phyloP scores from a whole-genome alignment of 495 filamentous ascomycete genomes.

The Trichocladium uniseriatum region DNA sequence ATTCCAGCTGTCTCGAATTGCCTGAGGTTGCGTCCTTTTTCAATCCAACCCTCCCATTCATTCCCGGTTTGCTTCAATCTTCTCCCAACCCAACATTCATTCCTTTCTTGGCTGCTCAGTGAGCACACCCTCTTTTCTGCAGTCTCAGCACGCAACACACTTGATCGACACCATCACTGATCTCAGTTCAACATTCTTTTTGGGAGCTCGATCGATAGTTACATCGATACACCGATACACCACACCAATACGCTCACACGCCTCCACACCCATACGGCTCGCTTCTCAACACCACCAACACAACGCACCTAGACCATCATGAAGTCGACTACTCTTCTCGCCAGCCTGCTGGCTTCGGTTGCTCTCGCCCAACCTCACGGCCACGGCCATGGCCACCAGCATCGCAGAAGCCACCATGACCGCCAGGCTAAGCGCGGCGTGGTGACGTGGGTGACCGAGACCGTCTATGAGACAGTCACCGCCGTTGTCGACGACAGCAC shows the following conservation, averaged over 20 bases:
- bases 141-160: background rate
- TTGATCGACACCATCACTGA: background rate
- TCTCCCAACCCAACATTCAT: slow-evolving; percentile 25
- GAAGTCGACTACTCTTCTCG: slow-evolving; percentile 38
- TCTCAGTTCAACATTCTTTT: background rate
- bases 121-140: slow-evolving; percentile 19
- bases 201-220: background rate
- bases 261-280: too few relatives aligned
- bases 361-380: slow-evolving; percentile 37
- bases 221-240: background rate
- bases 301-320: slow-evolving; percentile 23
- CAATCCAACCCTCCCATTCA: slow-evolving; percentile 13
- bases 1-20: slow-evolving; percentile 2
- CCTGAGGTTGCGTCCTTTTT: slow-evolving; percentile 9
- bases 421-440: slow-evolving; percentile 33
- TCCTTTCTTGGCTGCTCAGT: slow-evolving; percentile 35
- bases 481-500: slow-evolving; percentile 34
- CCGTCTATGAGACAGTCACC: slow-evolving; percentile 41
- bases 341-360: slow-evolving; percentile 35
- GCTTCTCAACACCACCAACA: too few relatives aligned
- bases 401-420: slow-evolving; percentile 22
- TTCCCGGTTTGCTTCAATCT: slow-evolving; percentile 11
- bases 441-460: slow-evolving; percentile 42
- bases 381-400: slow-evolving; percentile 32
- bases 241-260: too few relatives aligned